Conservation (phyloP, 2,329 filamentous ascomycete species). For the Fusarium proliferatum region DNA sequence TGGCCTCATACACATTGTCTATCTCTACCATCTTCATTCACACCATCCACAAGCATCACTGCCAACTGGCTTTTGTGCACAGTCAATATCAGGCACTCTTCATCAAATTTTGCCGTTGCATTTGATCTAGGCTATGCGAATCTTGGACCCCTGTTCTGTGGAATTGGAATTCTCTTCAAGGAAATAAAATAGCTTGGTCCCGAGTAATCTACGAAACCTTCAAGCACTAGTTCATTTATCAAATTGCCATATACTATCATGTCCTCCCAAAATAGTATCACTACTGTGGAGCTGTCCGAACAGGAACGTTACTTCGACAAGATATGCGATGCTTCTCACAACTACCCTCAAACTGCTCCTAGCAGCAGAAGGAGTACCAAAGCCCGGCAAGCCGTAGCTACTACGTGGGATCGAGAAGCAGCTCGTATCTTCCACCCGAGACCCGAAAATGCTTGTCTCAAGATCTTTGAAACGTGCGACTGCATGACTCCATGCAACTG, state of each 20-base stretch:
- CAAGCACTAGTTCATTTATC: background rate
- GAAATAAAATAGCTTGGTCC: slow-evolving; percentile 1
- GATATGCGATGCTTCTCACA: background rate
- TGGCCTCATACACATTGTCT: background rate
- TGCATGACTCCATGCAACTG: slow-evolving; percentile 1
- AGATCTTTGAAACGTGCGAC: slow-evolving; percentile 1
- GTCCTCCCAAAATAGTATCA: background rate
- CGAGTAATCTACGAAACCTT: background rate
- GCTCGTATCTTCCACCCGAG: background rate
- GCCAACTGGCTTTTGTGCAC: too few relatives aligned
- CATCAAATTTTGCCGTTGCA: background rate
- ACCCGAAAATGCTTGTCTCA: background rate
- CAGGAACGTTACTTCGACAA: background rate
- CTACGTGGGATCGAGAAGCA: slow-evolving; percentile 5
- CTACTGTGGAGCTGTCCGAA: background rate
- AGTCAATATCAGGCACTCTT: background rate
- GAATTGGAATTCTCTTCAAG: background rate
- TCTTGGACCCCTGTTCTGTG: background rate
- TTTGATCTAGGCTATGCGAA: background rate
- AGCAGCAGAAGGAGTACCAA: background rate
- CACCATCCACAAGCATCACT: too few relatives aligned
- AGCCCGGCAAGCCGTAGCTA: background rate
- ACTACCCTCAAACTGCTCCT: background rate
- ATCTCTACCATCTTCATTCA: background rate
- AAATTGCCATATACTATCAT: background rate